Evolutionary conservation across 2,329 filamentous ascomycete genomes (phyloP).

Genomic region (Sclerotinia subarctica): DNA sequence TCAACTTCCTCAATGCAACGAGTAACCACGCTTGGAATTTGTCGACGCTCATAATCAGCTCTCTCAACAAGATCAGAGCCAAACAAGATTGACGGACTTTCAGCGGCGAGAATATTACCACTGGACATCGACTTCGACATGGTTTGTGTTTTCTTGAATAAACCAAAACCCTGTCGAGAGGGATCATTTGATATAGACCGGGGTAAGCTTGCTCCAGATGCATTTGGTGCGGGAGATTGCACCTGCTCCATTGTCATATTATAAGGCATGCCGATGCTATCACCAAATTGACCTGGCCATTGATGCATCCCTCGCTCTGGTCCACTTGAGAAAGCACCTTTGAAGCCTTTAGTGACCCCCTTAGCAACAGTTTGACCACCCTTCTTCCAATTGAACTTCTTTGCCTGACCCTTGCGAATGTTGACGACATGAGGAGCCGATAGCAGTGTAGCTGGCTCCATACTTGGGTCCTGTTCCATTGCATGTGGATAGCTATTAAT

Average conservation of each 20-base stretch:
- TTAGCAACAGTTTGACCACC: slow-evolving; percentile 91
- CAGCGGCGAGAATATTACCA: slow-evolving; percentile 42
- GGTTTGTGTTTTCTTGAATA: slow-evolving; percentile 54
- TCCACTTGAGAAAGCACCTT: slow-evolving; percentile 70
- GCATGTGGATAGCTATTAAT: slow-evolving; percentile 35
- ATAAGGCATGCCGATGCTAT: slow-evolving; percentile 68
- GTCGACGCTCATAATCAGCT: slow-evolving; percentile 81
- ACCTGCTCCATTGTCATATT: slow-evolving; percentile 61
- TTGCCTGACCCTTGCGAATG: slow-evolving; percentile 83
- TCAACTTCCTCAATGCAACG: slow-evolving; percentile 97
- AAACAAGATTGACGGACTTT: slow-evolving; percentile 65
- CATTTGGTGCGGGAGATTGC: slow-evolving; percentile 41
- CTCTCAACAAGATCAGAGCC: slow-evolving; percentile 85
- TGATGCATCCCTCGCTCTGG: slow-evolving; percentile 52
- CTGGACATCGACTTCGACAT: slow-evolving; percentile 51
- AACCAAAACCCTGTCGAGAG: slow-evolving; percentile 51
- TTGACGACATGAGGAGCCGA: slow-evolving; percentile 84
- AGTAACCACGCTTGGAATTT: slow-evolving; percentile 86
- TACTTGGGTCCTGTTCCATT: slow-evolving; percentile 38
- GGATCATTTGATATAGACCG: slow-evolving; percentile 35
- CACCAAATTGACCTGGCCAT: slow-evolving; percentile 54
- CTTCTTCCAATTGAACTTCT: slow-evolving; percentile 99
- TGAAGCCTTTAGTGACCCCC: slow-evolving; percentile 89
- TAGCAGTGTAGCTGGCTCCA: slow-evolving; percentile 37
- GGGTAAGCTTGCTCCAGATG: slow-evolving; percentile 31